phyloP scores from a whole-genome alignment of 352 stramenopile genomes.

The Blastocystis sp. region DNA sequence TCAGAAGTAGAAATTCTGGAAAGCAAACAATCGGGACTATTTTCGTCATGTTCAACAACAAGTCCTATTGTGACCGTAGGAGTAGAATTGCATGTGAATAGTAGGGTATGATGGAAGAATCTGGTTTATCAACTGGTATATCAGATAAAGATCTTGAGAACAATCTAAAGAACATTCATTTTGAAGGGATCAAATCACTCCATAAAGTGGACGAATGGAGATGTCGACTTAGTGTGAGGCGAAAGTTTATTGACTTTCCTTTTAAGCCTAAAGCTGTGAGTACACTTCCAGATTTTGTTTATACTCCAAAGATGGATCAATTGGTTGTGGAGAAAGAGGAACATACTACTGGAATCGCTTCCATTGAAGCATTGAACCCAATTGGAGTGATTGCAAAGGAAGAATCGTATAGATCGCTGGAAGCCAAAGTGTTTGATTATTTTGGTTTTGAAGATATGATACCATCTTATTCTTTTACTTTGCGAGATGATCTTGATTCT shows the following conservation, averaged over 20 bases:
- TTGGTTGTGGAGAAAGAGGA: background rate
- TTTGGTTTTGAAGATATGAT: background rate
- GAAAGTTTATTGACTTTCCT: background rate
- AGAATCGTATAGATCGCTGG: background rate
- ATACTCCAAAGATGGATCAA: background rate
- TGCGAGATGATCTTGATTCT: background rate
- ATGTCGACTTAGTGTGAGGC: background rate
- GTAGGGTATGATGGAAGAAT: no score
- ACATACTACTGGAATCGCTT: background rate
- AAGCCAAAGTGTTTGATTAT: constrained; percentile 10
- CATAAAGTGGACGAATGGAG: background rate
- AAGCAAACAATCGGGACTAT: no score
- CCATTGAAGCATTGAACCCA: background rate
- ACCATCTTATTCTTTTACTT: background rate
- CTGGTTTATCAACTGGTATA: no score
- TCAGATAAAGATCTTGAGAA: no score
- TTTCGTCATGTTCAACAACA: no score
- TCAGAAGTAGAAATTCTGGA: no score
- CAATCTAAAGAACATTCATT: background rate
- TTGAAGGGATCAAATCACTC: background rate
- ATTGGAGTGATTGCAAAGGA: background rate
- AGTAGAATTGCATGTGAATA: no score
- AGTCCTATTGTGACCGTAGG: no score
- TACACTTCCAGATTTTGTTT: background rate
- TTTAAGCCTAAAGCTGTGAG: background rate